Base-by-base conservation (phyloP, 331 rosid species). In the Prunus yedoensis region DNA sequence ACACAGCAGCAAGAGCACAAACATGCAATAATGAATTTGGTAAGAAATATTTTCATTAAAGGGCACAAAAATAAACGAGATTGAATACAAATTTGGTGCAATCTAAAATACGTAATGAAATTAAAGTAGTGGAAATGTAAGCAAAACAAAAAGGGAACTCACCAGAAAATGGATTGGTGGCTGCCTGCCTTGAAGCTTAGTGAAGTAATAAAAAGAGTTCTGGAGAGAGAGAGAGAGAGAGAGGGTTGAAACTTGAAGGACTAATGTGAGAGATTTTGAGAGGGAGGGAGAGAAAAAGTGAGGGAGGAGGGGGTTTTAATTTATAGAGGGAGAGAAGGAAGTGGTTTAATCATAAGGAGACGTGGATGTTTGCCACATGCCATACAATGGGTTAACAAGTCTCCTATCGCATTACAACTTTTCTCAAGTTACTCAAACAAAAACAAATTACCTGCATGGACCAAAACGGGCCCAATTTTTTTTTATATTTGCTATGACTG, bases 311-410 rank as follows among this genome's bases (percentile, higher is more conserved):
- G 68, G 68, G 16, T 10, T 5, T 49, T 49, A 51, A 77, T 80
- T 83, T 80, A 84, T 84, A 80, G 76, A 43, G 35, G 71, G 58
- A 53, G 25, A 64, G 59, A 30, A 8, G 14, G 49, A 49, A 38
- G 57, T 4, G 68, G 10, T 71, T 41, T 47, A 62, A 16, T 63
- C 9, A 0, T 14, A 32, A 35, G 73, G 81, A 81, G 82, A 80
- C 76, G 75, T 81, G 65, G 66, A 43, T 70, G 83, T 64, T 11
- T 61, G 89, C 52, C 89, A 86, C 76, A 89, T 89, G 91, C 76
- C 79, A 43, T 10, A 1, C 56, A n/a, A 77, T 65, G 88, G 38
- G 6, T 32, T 32, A 32, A 32, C 38, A 4, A 32, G 7, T 32
- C 38, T 32, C 38, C 38, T 1, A 32, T 32, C 38, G 38, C 38